Conservation (phyloP, 2,329 filamentous ascomycete genomes). For the Gyromitra esculenta region DNA sequence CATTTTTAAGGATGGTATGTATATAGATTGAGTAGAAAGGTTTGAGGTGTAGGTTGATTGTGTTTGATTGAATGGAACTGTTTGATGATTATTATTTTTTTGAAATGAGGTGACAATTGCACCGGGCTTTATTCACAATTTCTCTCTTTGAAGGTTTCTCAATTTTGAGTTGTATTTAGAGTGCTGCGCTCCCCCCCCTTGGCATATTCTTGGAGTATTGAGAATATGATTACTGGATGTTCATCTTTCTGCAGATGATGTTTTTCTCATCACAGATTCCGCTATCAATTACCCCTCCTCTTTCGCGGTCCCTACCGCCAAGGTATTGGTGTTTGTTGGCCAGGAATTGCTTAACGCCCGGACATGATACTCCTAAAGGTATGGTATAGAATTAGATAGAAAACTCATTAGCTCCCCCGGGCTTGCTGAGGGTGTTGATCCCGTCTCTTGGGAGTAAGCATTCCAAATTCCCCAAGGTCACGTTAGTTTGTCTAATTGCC, state of each 20-base stretch:
- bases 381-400: not conserved
- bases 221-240: not conserved
- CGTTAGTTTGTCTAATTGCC: not conserved
- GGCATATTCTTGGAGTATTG: not conserved
- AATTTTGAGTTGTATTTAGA: not conserved
- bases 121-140: constrained; percentile 1
- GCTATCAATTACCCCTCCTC: not conserved
- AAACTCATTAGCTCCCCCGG: not conserved
- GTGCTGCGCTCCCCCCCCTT: not conserved
- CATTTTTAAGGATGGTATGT: not conserved
- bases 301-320: not conserved
- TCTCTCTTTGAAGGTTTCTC: not conserved
- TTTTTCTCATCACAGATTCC: not conserved
- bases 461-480: not conserved
- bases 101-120: constrained; percentile 3
- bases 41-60: not conserved
- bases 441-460: not conserved
- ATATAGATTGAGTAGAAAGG: not conserved
- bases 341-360: not conserved
- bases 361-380: not conserved
- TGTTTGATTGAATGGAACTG: constrained; percentile 1
- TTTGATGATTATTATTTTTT: not conserved
- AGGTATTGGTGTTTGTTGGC: not conserved
- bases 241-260: not conserved
- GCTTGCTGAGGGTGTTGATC: not conserved